Evolutionary conservation across 2,329 filamentous ascomycete species (phyloP).

Genomic region (Uncinocarpus reesii): DNA sequence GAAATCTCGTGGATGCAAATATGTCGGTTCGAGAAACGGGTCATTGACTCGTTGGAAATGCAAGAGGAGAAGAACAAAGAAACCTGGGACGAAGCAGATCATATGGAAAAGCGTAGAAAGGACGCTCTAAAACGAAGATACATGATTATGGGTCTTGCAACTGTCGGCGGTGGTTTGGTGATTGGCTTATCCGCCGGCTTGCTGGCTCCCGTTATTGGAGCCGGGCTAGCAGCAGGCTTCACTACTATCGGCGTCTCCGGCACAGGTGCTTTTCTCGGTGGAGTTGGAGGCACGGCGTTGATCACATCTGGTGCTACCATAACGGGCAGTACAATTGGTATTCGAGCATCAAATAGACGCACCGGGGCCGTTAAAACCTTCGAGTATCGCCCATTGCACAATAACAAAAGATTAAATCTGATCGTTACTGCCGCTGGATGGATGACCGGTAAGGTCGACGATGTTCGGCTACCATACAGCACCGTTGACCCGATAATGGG

Average conservation of each 20-base stretch:
- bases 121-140: constrained; percentile 70
- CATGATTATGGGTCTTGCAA: constrained; percentile 92
- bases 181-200: constrained; percentile 91
- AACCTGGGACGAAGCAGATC: constrained; percentile 94
- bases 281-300: constrained; percentile 81
- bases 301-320: constrained; percentile 84
- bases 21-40: constrained; percentile 90
- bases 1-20: constrained; percentile 85
- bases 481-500: constrained; percentile 97
- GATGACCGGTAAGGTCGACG: constrained; percentile 97
- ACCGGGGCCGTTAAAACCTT: constrained; percentile 92
- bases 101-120: constrained; percentile 79
- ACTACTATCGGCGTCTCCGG: constrained; percentile 89
- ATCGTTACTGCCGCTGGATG: constrained; percentile 93
- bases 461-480: constrained; percentile 88
- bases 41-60: constrained; percentile 95
- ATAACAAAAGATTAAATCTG: constrained; percentile 93
- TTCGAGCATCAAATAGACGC: constrained; percentile 71
- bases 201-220: constrained; percentile 85
- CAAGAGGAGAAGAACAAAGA: constrained; percentile 89
- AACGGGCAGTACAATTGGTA: constrained; percentile 76
- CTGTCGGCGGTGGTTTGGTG: constrained; percentile 85
- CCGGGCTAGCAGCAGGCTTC: constrained; percentile 85
- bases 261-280: constrained; percentile 78
- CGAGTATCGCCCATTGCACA: constrained; percentile 90